A percentile compares a stretch with the other conserved stretches of the same genome.
Conservation (phyloP, 257 asterid genomes). For the Solanum pennellii region DNA sequence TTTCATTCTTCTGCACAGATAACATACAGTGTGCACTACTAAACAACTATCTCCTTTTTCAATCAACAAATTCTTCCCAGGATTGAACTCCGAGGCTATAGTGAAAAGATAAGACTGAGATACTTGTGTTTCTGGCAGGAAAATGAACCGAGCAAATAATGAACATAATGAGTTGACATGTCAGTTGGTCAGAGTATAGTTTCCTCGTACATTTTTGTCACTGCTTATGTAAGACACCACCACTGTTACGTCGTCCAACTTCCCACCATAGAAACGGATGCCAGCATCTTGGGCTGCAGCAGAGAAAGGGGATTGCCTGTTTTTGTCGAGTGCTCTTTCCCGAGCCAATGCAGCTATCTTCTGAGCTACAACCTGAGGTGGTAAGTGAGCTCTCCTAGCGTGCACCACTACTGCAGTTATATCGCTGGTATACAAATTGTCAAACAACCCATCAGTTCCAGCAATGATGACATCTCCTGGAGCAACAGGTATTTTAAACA, state of each 20-base stretch:
- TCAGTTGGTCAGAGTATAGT: neutral
- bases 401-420: slow-evolving; percentile 80
- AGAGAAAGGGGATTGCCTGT: slow-evolving; percentile 93
- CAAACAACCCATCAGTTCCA: slow-evolving; percentile 97
- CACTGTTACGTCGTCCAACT: slow-evolving; percentile 89
- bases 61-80: neutral
- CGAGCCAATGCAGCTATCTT: slow-evolving; percentile 86
- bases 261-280: slow-evolving; percentile 84
- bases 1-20: neutral
- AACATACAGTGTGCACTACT: neutral
- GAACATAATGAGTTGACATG: neutral
- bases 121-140: neutral
- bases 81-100: neutral
- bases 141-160: neutral
- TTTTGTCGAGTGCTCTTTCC: slow-evolving; percentile 77
- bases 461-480: slow-evolving; percentile 93
- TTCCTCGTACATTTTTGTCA: slow-evolving; percentile 42
- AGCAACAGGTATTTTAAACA: slow-evolving; percentile 71
- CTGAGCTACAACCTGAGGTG: slow-evolving; percentile 91
- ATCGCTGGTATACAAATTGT: slow-evolving; percentile 81
- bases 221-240: slow-evolving; percentile 70
- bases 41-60: neutral
- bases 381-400: slow-evolving; percentile 74
- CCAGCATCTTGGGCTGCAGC: slow-evolving; percentile 98
- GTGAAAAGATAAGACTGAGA: neutral